phyloP scores from a whole-genome alignment of 768 basidiomycete genomes.

The Lyophyllum shimeji region DNA sequence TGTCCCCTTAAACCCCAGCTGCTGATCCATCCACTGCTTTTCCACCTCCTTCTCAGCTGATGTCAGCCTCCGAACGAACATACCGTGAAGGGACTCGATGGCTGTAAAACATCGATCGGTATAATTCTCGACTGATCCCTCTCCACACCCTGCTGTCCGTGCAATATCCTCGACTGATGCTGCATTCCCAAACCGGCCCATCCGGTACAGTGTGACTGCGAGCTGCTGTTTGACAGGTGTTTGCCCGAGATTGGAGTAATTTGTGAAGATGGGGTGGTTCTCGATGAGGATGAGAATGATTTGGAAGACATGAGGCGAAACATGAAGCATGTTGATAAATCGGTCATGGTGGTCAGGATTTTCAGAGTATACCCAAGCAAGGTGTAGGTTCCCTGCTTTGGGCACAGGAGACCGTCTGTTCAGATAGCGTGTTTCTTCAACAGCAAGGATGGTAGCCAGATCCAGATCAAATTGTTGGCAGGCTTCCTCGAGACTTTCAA shows the following conservation, averaged over 20 bases:
- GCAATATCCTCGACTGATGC: slow-evolving; percentile 21
- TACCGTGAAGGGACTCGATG: slow-evolving; percentile 3
- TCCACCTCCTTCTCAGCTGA: slow-evolving; percentile 6
- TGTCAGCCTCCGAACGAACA: slow-evolving; percentile 7
- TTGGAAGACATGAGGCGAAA: too few species aligned
- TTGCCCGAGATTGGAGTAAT: slow-evolving; percentile 11
- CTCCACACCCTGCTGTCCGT: slow-evolving; percentile 16
- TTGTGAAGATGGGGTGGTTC: too few species aligned
- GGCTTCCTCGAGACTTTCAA: too few species aligned
- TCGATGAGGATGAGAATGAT: too few species aligned
- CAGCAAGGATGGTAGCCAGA: too few species aligned
- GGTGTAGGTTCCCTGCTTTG: too few species aligned
- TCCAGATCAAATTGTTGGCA: too few species aligned
- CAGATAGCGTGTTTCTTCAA: too few species aligned
- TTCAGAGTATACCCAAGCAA: too few species aligned
- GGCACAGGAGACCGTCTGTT: too few species aligned
- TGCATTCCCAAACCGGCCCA: slow-evolving; percentile 24
- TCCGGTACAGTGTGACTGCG: slow-evolving; percentile 22
- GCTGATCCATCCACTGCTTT: slow-evolving; percentile 9
- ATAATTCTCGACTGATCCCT: slow-evolving; percentile 17
- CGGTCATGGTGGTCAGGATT: too few species aligned
- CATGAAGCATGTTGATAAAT: too few species aligned
- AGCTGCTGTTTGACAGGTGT: slow-evolving; percentile 21
- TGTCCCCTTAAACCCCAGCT: slow-evolving; percentile 7
- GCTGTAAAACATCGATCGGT: slow-evolving; percentile 7